These are phyloP conservation scores for Euphorbia lathyris DNA, from an alignment of 345 rosid genomes.

Conservation along the genomic window DNA sequence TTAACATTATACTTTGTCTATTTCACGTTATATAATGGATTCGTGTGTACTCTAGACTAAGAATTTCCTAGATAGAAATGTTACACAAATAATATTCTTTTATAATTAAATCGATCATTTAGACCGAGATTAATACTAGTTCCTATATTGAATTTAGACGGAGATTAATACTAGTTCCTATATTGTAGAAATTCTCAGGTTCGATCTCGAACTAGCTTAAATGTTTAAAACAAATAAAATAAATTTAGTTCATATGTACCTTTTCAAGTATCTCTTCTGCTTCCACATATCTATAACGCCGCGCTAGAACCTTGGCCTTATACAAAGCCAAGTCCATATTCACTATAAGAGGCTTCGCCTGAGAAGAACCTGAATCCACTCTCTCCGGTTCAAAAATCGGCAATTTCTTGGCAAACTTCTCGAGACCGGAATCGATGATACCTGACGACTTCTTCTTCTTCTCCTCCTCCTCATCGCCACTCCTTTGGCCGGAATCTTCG, in stretches of 20 bases:
- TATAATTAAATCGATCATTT: too few relatives aligned
- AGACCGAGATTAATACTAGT: too few relatives aligned
- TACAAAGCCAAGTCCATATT: slow-evolving; percentile 88
- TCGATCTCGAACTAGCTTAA: too few relatives aligned
- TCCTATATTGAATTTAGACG: too few relatives aligned
- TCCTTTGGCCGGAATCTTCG: slow-evolving; percentile 24
- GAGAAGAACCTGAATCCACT: slow-evolving; percentile 37
- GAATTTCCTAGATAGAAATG: too few relatives aligned
- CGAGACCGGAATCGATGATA: slow-evolving; percentile 55
- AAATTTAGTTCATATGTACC: slow-evolving; percentile 35
- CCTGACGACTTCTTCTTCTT: slow-evolving; percentile 32
- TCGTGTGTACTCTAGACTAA: too few relatives aligned
- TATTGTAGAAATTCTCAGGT: too few relatives aligned
- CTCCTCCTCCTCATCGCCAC: slow-evolving; percentile 17
- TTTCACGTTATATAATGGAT: too few relatives aligned
- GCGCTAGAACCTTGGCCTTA: slow-evolving; percentile 61
- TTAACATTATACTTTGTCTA: too few relatives aligned
- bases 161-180: too few relatives aligned
- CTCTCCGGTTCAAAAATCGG: slow-evolving; percentile 86
- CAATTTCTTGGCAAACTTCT: slow-evolving; percentile 74
- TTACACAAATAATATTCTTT: too few relatives aligned
- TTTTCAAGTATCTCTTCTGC: slow-evolving; percentile 69
- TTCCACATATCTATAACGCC: slow-evolving; percentile 53
- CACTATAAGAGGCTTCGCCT: slow-evolving; percentile 57
- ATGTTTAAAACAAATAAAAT: too few relatives aligned